Conservation (phyloP, 805 yeast species). For the Saccharomycopsis sp. region DNA sequence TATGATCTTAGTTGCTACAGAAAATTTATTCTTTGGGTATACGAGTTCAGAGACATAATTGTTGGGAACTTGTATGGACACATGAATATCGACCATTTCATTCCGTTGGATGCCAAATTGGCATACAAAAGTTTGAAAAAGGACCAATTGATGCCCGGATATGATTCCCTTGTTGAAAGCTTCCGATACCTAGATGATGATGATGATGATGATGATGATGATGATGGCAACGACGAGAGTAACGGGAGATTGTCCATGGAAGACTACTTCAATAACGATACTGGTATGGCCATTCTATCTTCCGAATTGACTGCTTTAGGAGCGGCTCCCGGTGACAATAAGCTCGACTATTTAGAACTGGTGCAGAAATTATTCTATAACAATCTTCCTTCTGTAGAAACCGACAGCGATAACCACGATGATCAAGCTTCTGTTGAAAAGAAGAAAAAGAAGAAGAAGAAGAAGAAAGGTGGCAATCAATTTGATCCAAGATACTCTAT, state of each 20-base stretch:
- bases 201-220: conserved; percentile 2
- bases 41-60: conserved; percentile 78
- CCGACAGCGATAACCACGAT: conserved; percentile 24
- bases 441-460: conserved; percentile 22
- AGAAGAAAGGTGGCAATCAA: conserved; percentile 21
- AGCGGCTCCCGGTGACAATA: conserved; percentile 57
- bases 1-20: conserved; percentile 66
- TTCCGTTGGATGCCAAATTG: conserved; percentile 64
- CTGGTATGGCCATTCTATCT: conserved; percentile 29
- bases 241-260: conserved; percentile 26
- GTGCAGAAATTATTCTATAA: conserved; percentile 51
- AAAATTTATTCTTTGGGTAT: conserved; percentile 72
- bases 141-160: conserved; percentile 23
- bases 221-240: conserved; percentile 22
- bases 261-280: conserved; percentile 18
- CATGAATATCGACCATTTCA: conserved; percentile 84
- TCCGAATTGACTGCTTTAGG: conserved; percentile 40
- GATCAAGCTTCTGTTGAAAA: conserved; percentile 11
- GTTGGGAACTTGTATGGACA: conserved; percentile 84
- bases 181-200: conserved; percentile 14
- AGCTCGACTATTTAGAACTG: conserved; percentile 54
- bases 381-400: conserved; percentile 36
- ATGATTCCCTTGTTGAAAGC: conserved; percentile 28
- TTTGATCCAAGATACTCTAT: conserved; percentile 48
- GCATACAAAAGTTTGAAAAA: conserved; percentile 45